Percentiles rank a stretch among this genome's conserved stretches.
phyloP scores from a whole-genome alignment of 2,329 filamentous ascomycete species.

The Chrysoporthe deuterocubensis region DNA sequence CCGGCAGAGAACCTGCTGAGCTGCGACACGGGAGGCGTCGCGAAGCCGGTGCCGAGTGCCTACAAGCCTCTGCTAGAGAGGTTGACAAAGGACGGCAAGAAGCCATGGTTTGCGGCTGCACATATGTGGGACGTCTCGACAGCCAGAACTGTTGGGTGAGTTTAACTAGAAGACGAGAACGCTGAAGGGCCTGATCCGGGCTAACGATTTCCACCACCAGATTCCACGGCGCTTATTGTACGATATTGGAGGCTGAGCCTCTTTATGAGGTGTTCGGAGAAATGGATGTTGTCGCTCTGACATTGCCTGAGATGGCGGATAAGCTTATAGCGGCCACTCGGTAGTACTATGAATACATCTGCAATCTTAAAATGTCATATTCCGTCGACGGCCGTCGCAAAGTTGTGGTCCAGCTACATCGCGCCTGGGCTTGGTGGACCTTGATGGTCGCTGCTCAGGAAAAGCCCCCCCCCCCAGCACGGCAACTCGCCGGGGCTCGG shows the following conservation, averaged over 20 bases:
- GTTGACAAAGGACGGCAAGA: constrained; percentile 35
- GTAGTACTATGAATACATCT: not conserved
- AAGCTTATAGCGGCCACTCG: constrained; percentile 34
- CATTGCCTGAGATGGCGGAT: constrained; percentile 50
- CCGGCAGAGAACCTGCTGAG: constrained; percentile 51
- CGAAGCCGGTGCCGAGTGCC: constrained; percentile 52
- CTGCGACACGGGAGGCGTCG: constrained; percentile 51
- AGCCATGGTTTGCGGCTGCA: constrained; percentile 56
- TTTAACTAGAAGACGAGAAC: not conserved
- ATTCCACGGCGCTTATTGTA: constrained; percentile 55
- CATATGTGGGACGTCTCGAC: constrained; percentile 62
- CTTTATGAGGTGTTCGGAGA: constrained; percentile 52
- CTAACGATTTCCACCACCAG: constrained; percentile 26
- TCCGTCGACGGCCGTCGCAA: not conserved
- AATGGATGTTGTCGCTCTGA: constrained; percentile 53
- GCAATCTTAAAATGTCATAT: not conserved
- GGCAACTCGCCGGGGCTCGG: too few relatives aligned
- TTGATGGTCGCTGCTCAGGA: not conserved
- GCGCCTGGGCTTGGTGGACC: not conserved
- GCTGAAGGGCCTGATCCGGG: not conserved
- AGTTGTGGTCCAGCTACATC: not conserved
- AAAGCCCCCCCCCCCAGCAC: too few relatives aligned
- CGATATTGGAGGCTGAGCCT: constrained; percentile 53
- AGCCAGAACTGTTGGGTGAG: constrained; percentile 48
- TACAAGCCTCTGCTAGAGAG: constrained; percentile 46